These are phyloP conservation scores for Raphanus hybrid DNA, from an alignment of 441 rosid genomes.

Conservation along the genomic window DNA sequence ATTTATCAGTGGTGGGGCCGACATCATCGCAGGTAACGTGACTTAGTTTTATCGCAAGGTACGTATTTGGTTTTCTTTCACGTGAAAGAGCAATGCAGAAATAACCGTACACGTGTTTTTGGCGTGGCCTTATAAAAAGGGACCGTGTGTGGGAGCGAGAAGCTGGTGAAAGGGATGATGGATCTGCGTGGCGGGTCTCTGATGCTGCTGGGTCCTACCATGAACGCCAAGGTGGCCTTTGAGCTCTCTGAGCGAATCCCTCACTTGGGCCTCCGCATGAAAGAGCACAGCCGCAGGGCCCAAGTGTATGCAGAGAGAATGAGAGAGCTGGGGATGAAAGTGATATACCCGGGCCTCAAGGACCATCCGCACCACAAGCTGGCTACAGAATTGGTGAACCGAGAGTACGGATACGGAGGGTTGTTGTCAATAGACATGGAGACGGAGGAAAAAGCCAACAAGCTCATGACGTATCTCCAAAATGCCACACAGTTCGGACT, in stretches of 20 bases:
- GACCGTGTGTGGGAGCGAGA: conserved; percentile 90
- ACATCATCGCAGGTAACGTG: conserved; percentile 83
- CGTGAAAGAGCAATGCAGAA: conserved; percentile 26
- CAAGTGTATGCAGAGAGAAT: conserved; percentile 66
- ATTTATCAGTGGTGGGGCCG: conserved; percentile 95
- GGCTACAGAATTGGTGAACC: conserved; percentile 60
- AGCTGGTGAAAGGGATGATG: conserved; percentile 92
- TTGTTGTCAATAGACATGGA: conserved; percentile 79
- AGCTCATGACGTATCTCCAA: conserved; percentile 77
- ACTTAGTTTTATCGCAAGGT: conserved; percentile 13
- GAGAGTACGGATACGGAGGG: conserved; percentile 72
- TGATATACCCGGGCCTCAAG: conserved; percentile 83
- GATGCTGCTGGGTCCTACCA: conserved; percentile 95
- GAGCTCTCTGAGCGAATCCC: conserved; percentile 87
- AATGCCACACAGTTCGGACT: conserved; percentile 81
- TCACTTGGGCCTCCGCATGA: conserved; percentile 83
- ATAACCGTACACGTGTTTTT: conserved; percentile 43
- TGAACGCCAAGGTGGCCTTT: conserved; percentile 95
- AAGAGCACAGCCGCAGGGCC: conserved; percentile 84
- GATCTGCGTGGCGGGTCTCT: conserved; percentile 83
- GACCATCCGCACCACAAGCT: conserved; percentile 81
- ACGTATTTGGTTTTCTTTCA: conserved; percentile 8
- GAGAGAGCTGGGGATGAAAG: conserved; percentile 74
- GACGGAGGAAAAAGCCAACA: conserved; percentile 84
- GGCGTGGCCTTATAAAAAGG: conserved; percentile 48